Conservation (phyloP, 768 basidiomycete species). For the Phanerochaete carnosa region DNA sequence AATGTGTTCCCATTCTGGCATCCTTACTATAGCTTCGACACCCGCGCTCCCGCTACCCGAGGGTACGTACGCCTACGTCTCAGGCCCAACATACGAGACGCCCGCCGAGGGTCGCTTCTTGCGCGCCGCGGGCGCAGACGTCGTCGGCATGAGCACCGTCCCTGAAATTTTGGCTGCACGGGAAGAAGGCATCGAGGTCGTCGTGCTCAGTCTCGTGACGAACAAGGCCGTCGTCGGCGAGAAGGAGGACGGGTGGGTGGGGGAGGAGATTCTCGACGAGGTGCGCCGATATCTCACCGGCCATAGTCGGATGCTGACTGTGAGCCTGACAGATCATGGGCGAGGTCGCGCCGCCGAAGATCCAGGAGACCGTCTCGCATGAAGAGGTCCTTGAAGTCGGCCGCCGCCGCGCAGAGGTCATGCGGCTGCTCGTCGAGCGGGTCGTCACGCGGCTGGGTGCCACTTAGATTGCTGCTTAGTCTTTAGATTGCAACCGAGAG, state of each 20-base stretch:
- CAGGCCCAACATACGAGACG: slow-evolving; percentile 88
- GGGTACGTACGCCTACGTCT: slow-evolving; percentile 88
- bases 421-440: slow-evolving; percentile 66
- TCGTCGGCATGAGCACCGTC: slow-evolving; percentile 94
- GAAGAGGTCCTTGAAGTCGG: slow-evolving; percentile 74
- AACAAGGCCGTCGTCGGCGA: slow-evolving; percentile 77
- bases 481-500: too few species aligned
- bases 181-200: slow-evolving; percentile 70
- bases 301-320: neutral
- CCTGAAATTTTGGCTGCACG: slow-evolving; percentile 83
- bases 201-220: slow-evolving; percentile 83
- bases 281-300: slow-evolving; percentile 32
- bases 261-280: slow-evolving; percentile 74
- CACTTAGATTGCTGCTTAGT: too few species aligned
- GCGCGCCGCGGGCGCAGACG: slow-evolving; percentile 71
- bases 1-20: slow-evolving; percentile 4
- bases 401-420: slow-evolving; percentile 62
- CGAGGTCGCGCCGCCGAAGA: slow-evolving; percentile 38
- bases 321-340: slow-evolving; percentile 53
- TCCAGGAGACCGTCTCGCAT: slow-evolving; percentile 59
- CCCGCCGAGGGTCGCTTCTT: slow-evolving; percentile 83
- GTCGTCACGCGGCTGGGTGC: slow-evolving; percentile 36
- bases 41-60: slow-evolving; percentile 53
- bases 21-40: slow-evolving; percentile 45
- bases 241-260: slow-evolving; percentile 61